Conservation (phyloP, 192 early-diverging fungal genomes). For the Rhizoclosmatium sp. region DNA sequence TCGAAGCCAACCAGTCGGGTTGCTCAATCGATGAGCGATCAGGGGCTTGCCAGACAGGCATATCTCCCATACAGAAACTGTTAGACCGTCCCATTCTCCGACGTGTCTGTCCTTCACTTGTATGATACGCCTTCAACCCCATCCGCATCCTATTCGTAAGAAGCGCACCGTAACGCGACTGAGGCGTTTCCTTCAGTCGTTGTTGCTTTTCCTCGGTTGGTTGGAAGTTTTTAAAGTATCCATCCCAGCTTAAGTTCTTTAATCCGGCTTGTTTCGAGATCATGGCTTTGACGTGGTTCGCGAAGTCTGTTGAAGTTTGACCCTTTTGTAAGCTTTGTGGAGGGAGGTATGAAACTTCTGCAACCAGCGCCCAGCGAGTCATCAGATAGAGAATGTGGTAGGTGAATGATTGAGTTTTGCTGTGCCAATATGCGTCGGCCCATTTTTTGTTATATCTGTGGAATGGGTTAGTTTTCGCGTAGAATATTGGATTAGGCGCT, state of each 20-base stretch:
- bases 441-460: conserved; percentile 57
- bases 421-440: conserved; percentile 67
- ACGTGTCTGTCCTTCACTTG: neutral
- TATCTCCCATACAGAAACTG: conserved; percentile 38
- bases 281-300: conserved; percentile 61
- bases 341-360: conserved; percentile 62
- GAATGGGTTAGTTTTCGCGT: neutral
- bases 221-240: conserved; percentile 61
- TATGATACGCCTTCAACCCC: conserved; percentile 1
- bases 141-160: conserved; percentile 47
- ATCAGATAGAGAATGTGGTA: conserved; percentile 65
- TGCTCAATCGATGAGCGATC: conserved; percentile 25
- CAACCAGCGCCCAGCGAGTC: conserved; percentile 64
- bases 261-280: conserved; percentile 58
- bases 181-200: conserved; percentile 45
- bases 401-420: conserved; percentile 59
- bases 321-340: conserved; percentile 45
- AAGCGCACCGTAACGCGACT: conserved; percentile 53
- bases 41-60: neutral
- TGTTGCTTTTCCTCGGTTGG: conserved; percentile 51
- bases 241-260: conserved; percentile 66
- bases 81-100: conserved; percentile 36
- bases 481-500: neutral
- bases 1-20: conserved; percentile 36
- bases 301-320: conserved; percentile 58